A percentile compares a stretch with the other conserved stretches of the same genome.
Conservation (phyloP, 129 eudicot genomes). For the Scalesia atractyloides region DNA sequence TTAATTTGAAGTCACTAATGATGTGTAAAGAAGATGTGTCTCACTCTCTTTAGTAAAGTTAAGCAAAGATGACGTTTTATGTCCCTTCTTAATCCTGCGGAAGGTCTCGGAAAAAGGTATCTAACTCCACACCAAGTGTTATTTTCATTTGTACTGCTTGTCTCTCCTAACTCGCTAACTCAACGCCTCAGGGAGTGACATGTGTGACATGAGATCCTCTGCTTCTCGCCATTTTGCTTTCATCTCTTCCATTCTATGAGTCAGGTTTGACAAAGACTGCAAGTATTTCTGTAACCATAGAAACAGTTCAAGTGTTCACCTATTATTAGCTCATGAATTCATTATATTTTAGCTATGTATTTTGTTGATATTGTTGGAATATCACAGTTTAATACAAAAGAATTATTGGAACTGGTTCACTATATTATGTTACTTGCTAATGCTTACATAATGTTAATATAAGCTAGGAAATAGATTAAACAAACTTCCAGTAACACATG, state of each 20-base stretch:
- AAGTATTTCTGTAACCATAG: constrained; percentile 59
- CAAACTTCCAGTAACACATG: no score
- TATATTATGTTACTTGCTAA: no score
- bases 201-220: constrained; percentile 79
- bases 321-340: background rate
- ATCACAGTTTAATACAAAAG: no score
- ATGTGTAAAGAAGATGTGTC: constrained; percentile 5
- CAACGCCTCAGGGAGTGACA: constrained; percentile 58
- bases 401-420: no score
- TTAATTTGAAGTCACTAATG: background rate
- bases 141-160: constrained; percentile 62
- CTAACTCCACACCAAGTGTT: constrained; percentile 73
- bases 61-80: constrained; percentile 76
- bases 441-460: no score
- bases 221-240: constrained; percentile 65
- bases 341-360: no score
- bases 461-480: no score
- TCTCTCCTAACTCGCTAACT: constrained; percentile 52
- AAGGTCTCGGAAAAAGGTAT: constrained; percentile 53
- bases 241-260: constrained; percentile 70
- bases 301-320: background rate
- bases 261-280: constrained; percentile 53
- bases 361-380: background rate
- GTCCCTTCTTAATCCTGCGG: constrained; percentile 74
- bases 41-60: constrained; percentile 54